Evolutionary conservation across 768 basidiomycete species (phyloP), one percentile per base, ranked within the genome.

Genomic region (Xerocomellus dryophilus): DNA sequence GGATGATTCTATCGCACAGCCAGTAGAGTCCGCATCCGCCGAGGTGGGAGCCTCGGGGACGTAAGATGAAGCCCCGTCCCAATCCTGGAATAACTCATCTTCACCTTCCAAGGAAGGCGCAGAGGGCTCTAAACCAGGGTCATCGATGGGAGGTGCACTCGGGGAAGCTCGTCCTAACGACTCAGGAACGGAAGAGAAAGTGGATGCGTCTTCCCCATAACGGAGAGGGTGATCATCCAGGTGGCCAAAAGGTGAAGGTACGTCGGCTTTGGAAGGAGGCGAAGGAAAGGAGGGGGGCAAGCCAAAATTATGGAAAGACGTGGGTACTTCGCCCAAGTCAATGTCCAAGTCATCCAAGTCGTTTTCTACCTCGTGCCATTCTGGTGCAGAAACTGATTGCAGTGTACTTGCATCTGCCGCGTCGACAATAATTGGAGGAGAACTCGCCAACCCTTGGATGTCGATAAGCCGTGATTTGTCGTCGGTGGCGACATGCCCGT

Each of bases 401-500:
- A 39, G 35, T 4, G 68, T 50, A 12, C 65, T 47, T 44, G 60
- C 51, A 25, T 40, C 35, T 43, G 58, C 52, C 21, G 46, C 47
- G 18, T 66, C 70, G 23, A 53, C 43, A 7, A 31, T 31, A 0
- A 20, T 27, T 7, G 78, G 78, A n/a, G 84, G 84, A 18, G 76
- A 76, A 55, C 81, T 84, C 34, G 79, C 81, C 29, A 81, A 57
- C 34, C 73, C 73, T 1, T 73, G 77, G 39, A 86, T 72, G 32
- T 75, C 77, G 23, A 80, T 82, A 39, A 86, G 74, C n/a, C 78
- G 57, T 0, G 71, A 63, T 63, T 86, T 86, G 66, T 86, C 85
- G 63, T 86, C 85, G 2, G 78, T 84, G 17, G 85, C 84, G 43
- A 86, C 72, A 62, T 86, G 84, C n/a, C 80, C 84, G 17, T 70